Base-by-base conservation (phyloP, 2,329 filamentous ascomycete genomes). In the Hyphodiscus sp. region DNA sequence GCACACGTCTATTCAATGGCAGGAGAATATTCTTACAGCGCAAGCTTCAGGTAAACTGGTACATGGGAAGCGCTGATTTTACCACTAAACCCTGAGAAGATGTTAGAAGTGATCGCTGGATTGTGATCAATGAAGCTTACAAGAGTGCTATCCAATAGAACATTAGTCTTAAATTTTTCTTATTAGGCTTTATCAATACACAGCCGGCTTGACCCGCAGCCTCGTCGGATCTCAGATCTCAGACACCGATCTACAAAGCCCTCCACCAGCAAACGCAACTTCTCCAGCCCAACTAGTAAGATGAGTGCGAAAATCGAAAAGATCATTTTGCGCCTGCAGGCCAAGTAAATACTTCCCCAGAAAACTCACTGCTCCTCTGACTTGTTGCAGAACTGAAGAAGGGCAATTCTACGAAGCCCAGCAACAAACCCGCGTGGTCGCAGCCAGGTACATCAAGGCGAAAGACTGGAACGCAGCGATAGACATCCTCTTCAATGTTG, bases 321-420 rank as follows among this genome's bases (percentile, higher is more conserved):
- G 72, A 86, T 85, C 45, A 83, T 88, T 63, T 80, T 81, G 57
- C 79, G 85, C 52, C 85, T 96, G 70, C 88, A 92, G 74, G 78
- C 87, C 72, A 92, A 84, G 85, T 87, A 74, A 58, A 65, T 49
- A 8, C 44, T 42, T 20, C 44, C 16, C 19, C 19, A 47, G 38
- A 20, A 42, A 50, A 26, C 16, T 42, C 41, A 38, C 1, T 41
- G 16, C n/a, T 56, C 47, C 53, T 33, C 54, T 64, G 54, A 58
- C 38, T n/a, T 15, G 43, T 45, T 33, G 20, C 64, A 89, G 90
- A 72, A 96, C 96, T 71, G 78, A 83, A 62, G 90, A 95, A 71
- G 92, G 91, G 66, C 86, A 94, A 69, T 96, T 83, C 79, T 99
- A 99, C 76, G 94, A 99, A 80, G 94, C 94, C 54, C 92, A 97